Base-by-base conservation (phyloP, 2,329 filamentous ascomycete species). In the Colletotrichum endophyticum region DNA sequence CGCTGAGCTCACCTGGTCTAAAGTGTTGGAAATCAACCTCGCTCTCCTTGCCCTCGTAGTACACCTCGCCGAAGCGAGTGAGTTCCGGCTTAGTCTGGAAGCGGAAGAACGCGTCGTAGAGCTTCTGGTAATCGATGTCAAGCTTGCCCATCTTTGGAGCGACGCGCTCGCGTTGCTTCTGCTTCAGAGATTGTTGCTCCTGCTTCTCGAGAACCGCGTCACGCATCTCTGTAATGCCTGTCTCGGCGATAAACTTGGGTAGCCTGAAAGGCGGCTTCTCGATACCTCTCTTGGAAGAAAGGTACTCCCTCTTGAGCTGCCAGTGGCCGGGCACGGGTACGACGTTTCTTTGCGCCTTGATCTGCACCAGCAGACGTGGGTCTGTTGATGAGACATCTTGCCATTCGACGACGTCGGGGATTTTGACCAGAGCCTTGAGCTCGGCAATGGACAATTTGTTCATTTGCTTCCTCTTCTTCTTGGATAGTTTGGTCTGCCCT, bases 31-130 rank as follows among this genome's bases (percentile, higher is more conserved):
- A 91, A 83, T 99, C 98, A 1, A 97, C 98, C 86, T 99, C 97
- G 82, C 95, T 97, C 84, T 99, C 97, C 85, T 99, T 99, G 83
- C 97, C 97, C 86, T 99, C 97, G 84, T 99, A 99, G 85, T 99
- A 99, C n/a, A 99, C 96, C 85, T 99, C 97, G 56, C 97, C 97
- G 81, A 98, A 99, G 59, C 96, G 92, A 36, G 97, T 99, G 78
- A 99, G 88, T 80, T 96, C 93, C 0, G 97, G 97, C 86, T 99
- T 99, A 56, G 95, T 98, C 87, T 99, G 97, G 83, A 98, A 98
- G 76, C 96, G 92, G 89, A 99, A 99, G 88, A 99, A 99, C 6
- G 97, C 97, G 83, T 99, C 97, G 86, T 99, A 99, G 71, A 99
- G 92, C 84, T 97, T 98, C 83, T 98, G 95, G 85, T 99, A 99